These are phyloP conservation scores for Globisporangium nunn DNA, from an alignment of 352 stramenopile genomes.

Conservation along the genomic window DNA sequence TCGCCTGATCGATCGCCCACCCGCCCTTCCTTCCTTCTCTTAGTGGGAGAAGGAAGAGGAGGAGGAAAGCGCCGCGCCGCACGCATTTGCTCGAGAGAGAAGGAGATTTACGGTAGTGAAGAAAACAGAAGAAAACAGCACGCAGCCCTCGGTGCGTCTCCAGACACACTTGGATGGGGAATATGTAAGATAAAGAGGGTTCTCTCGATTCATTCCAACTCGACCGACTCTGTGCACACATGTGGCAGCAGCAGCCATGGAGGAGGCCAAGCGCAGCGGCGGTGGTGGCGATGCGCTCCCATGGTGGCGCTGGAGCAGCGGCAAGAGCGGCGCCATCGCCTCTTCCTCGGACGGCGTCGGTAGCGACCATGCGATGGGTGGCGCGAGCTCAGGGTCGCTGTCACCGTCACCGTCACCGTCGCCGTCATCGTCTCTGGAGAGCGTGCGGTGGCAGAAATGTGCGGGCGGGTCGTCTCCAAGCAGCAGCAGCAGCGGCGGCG, in stretches of 20 bases:
- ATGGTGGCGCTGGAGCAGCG: constrained; percentile 77
- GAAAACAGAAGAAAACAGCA: not conserved
- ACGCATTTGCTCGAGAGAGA: no score
- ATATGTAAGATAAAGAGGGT: not conserved
- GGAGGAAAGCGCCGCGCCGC: no score
- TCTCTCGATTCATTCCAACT: not conserved
- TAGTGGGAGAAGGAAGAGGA: no score
- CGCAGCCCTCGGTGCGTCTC: no score
- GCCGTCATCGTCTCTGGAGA: not conserved
- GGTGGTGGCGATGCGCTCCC: constrained; percentile 16
- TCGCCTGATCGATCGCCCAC: no score
- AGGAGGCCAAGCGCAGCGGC: constrained; percentile 25
- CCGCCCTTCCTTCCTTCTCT: no score
- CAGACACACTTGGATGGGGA: no score
- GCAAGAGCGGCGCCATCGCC: constrained; percentile 58
- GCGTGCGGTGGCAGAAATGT: not conserved
- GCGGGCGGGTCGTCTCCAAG: constrained; percentile 17
- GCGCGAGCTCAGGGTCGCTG: not conserved
- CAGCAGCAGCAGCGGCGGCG: constrained; percentile 22
- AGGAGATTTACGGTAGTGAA: not conserved
- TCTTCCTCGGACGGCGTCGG: constrained; percentile 32
- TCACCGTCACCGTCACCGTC: not conserved
- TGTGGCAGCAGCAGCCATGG: constrained; percentile 14
- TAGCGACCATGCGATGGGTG: constrained; percentile 5
- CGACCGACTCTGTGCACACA: not conserved